Evolutionary conservation across 768 basidiomycete species (phyloP).

Genomic region (Boletellus sp.): DNA sequence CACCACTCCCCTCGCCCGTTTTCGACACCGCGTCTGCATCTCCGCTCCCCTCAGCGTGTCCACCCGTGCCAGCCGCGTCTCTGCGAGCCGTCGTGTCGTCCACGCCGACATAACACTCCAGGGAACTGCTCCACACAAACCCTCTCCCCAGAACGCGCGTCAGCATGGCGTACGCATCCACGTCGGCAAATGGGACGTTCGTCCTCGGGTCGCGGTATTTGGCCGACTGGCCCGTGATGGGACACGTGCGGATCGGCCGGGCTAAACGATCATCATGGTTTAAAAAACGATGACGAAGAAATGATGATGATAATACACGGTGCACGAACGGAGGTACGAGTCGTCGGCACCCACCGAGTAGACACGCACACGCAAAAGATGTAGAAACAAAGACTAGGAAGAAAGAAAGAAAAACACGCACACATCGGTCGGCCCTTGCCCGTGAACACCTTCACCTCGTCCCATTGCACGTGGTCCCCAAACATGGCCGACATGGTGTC

Average conservation of each 20-base stretch:
- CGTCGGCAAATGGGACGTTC: constrained; percentile 73
- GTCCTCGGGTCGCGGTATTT: constrained; percentile 78
- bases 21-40: not conserved
- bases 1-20: not conserved
- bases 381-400: not conserved
- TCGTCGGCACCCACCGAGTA: not conserved
- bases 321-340: not conserved
- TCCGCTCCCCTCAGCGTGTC: not conserved
- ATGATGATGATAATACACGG: too few relatives aligned
- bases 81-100: not conserved
- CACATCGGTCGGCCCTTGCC: constrained; percentile 64
- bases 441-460: constrained; percentile 60
- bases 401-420: constrained; percentile 30
- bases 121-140: constrained; percentile 56
- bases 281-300: too few relatives aligned
- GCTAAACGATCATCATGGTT: constrained; percentile 36
- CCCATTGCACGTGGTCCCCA: constrained; percentile 82
- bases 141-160: constrained; percentile 61
- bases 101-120: constrained; percentile 41
- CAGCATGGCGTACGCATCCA: constrained; percentile 61
- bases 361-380: not conserved
- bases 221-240: constrained; percentile 75
- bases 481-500: constrained; percentile 82
- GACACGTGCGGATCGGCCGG: constrained; percentile 63
- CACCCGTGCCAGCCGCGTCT: not conserved